phyloP scores from a whole-genome alignment of 2,329 filamentous ascomycete genomes.

The Microdochium trichocladiopsis region DNA sequence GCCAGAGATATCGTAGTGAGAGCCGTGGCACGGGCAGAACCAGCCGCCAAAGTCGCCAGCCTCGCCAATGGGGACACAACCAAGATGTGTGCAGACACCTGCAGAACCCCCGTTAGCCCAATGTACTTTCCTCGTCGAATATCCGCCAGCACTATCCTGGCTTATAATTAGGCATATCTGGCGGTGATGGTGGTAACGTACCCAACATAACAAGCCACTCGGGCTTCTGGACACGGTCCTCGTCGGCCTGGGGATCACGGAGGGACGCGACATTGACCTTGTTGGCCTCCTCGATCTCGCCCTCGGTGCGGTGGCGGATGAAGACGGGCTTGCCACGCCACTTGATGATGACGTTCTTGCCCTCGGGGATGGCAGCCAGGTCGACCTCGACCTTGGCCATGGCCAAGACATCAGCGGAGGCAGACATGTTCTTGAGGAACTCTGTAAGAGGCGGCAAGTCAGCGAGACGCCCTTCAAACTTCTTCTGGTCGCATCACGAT shows the following conservation, averaged over 20 bases:
- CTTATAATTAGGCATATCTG: too few species aligned
- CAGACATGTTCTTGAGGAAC: conserved; percentile 99
- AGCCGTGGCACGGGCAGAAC: conserved; percentile 99
- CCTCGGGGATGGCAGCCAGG: conserved; percentile 86
- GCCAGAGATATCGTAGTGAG: conserved; percentile 99
- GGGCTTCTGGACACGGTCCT: conserved; percentile 92
- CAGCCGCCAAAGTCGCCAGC: conserved; percentile 96
- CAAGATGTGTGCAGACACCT: conserved; percentile 98
- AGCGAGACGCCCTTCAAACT: background rate
- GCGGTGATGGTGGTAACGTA: conserved; percentile 32
- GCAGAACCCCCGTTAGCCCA: conserved; percentile 13
- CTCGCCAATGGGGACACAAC: conserved; percentile 98
- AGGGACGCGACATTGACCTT: conserved; percentile 74
- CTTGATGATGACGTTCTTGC: conserved; percentile 99
- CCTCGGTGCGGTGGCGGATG: conserved; percentile 92
- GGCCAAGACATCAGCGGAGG: conserved; percentile 94
- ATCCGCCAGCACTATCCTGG: too few species aligned
- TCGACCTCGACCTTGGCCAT: conserved; percentile 99
- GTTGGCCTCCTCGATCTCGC: conserved; percentile 94
- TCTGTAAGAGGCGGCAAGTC: conserved; percentile 46
- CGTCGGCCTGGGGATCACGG: conserved; percentile 85
- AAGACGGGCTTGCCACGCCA: conserved; percentile 99
- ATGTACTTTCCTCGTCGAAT: conserved; percentile 7
- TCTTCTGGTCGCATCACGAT: too few species aligned
- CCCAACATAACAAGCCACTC: conserved; percentile 99